These are phyloP conservation scores for Didymella keratinophila DNA, from an alignment of 2,329 filamentous ascomycete genomes.

Conservation along the genomic window DNA sequence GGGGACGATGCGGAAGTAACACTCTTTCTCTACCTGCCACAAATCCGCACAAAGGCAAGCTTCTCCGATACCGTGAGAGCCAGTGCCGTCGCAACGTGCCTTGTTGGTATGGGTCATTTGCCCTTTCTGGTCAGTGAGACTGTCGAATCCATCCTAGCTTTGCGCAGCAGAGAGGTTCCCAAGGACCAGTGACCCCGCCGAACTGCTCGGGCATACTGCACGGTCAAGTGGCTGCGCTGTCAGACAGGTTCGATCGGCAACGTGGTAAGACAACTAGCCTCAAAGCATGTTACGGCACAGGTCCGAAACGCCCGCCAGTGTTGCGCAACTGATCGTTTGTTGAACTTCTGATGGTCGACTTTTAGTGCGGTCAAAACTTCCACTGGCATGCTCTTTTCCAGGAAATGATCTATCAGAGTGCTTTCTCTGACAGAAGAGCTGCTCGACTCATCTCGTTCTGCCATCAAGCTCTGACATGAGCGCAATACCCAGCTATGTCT, in stretches of 20 bases:
- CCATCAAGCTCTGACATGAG: neutral
- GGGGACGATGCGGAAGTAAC: neutral
- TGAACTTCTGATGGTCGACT: too few species aligned
- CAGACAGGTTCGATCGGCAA: neutral
- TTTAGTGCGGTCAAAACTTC: too few species aligned
- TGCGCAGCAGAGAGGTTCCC: neutral
- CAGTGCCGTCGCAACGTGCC: neutral
- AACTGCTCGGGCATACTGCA: neutral
- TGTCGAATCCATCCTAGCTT: neutral
- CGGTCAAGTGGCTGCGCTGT: neutral
- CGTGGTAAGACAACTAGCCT: too few species aligned
- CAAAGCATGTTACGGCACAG: too few species aligned
- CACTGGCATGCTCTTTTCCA: too few species aligned
- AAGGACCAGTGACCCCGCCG: neutral
- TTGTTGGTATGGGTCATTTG: neutral
- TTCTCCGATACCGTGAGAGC: neutral
- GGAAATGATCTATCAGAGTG: too few species aligned
- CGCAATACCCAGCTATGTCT: neutral
- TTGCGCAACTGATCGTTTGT: too few species aligned
- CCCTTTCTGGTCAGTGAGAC: neutral
- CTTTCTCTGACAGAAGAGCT: too few species aligned
- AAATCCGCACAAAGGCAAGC: neutral
- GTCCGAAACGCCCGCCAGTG: too few species aligned
- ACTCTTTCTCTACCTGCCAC: neutral
- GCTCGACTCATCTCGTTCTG: too few species aligned